Evolutionary conservation across 352 stramenopile genomes (phyloP).

Genomic region (Phytophthora boehmeriae): DNA sequence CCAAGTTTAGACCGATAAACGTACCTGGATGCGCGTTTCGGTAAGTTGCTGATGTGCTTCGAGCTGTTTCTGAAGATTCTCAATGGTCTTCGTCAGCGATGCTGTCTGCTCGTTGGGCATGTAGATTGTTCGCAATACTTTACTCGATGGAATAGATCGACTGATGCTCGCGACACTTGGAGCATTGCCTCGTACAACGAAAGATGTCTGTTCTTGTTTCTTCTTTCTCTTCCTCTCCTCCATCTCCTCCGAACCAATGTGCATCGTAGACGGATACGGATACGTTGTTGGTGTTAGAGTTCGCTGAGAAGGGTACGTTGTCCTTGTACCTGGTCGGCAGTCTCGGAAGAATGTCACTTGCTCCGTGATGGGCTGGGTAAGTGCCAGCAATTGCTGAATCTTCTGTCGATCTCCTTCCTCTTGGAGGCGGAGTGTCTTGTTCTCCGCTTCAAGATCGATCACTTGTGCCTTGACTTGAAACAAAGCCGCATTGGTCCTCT

Average conservation of each 20-base stretch:
- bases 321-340: slow-evolving; percentile 60
- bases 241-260: slow-evolving; percentile 68
- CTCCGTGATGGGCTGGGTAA: slow-evolving; percentile 85
- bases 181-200: slow-evolving; percentile 18
- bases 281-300: slow-evolving; percentile 44
- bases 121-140: slow-evolving; percentile 80
- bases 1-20: neutral
- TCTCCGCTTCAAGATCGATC: slow-evolving; percentile 68
- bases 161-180: slow-evolving; percentile 23
- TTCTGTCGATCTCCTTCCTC: slow-evolving; percentile 77
- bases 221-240: slow-evolving; percentile 28
- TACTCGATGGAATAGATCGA: slow-evolving; percentile 23
- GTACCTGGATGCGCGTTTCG: slow-evolving; percentile 66
- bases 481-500: slow-evolving; percentile 56
- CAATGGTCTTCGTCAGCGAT: slow-evolving; percentile 49
- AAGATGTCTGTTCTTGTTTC: slow-evolving; percentile 21
- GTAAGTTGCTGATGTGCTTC: slow-evolving; percentile 54
- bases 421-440: slow-evolving; percentile 72
- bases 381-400: slow-evolving; percentile 80
- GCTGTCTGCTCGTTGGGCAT: slow-evolving; percentile 75
- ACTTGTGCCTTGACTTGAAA: slow-evolving; percentile 71
- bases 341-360: slow-evolving; percentile 83
- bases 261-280: slow-evolving; percentile 75
- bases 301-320: slow-evolving; percentile 49
- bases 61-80: slow-evolving; percentile 70